Evolutionary conservation across 2,329 filamentous ascomycete genomes (phyloP), one percentile per base, ranked within the genome.

Genomic region (Sclerotinia spermophila): DNA sequence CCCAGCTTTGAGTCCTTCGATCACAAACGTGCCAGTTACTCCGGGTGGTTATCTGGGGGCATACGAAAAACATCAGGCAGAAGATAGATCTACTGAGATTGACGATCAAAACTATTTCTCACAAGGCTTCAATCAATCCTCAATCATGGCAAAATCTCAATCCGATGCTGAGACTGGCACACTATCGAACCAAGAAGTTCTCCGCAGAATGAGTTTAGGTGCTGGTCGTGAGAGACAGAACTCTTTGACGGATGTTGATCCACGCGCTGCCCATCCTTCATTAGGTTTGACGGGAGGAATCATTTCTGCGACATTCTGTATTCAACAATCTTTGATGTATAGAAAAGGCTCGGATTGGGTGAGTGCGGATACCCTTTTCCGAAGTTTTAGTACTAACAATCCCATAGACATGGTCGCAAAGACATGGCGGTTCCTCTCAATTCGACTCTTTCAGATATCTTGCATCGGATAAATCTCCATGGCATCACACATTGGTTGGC

Each of bases 401-500:
- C 15, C 48, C 68, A 40, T 75, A 95, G 92, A 88, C 92, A 78
- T 83, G 97, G 69, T 89, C 88, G 76, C 84, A 89, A 72, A 92
- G 94, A 38, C 91, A 91, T 72, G 95, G 95, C 69, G 95, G 94
- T 71, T 97, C 95, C 19, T 94, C 95, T 24, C 86, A 98, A 45
- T 96, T 96, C 81, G 94, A 97, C 80, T 94, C 94, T 15, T 94
- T 98, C 78, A 88, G 90, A 70, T 90, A 96, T 81, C 88, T 98
- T 59, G 92, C 94, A 5, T 96, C 94, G n/a, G 85, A 91, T 70
- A 86, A 91, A 58, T 90, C 91, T 2, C 89, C 91, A 30, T 98
- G 94, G 94, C 93, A 94, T 77, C 95, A 97, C 82, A 96, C 90
- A 0, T 87, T 97, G 8, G 92, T 98, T 68, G 94, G 93, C 60